Evolutionary conservation across 139 green algal genomes (phyloP), one percentile per base, ranked within the genome.

Genomic region (Auxenochlorella protothecoides): DNA sequence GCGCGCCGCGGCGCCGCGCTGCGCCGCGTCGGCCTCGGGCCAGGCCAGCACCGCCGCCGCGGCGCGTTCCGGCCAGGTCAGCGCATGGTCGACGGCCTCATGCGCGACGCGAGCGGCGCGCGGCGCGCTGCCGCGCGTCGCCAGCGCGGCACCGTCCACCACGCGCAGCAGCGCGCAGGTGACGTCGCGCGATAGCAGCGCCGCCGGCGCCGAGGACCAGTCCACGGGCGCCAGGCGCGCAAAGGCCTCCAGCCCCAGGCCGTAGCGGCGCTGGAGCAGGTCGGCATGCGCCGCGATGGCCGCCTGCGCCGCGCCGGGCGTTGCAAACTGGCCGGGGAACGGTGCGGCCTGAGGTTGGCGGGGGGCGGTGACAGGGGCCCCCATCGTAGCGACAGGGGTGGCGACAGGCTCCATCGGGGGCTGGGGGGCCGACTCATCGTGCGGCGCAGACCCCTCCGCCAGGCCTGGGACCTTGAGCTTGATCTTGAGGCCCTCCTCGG

Each of bases 171-270:
- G 69, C 2, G 77, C 82, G 14, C 72, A 78, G 72, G 90, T 84
- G 53, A 93, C 53, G 69, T 93, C 88, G 3, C 88, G 80, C 77
- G 93, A 77, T 69, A 93, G 67, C 44, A 86, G 61, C 1, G 78
- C 70, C 14, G 69, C 77, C 27, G 78, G 51, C 14, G 61, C 70
- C 14, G 63, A 75, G 12, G 68, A 59, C 6, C 66, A 51, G 66
- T 85, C 80, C 8, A 82, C 55, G 14, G 69, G 69, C 44, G 67
- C 15, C 63, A 77, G 54, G 12, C 67, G 72, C 15, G 61, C 15
- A 5, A 72, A 72, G 2, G 62, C 63, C 11, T 79, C 62, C 16
- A 55, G 5, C 0, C 9, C 53, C n/a, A 82, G 69, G 3, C 67
- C 71, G 53, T 82, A 82, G 68, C 72, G 76, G 8, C 57, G 10